phyloP scores from a whole-genome alignment of 495 filamentous ascomycete genomes.

The Talaromyces nanjingensis region DNA sequence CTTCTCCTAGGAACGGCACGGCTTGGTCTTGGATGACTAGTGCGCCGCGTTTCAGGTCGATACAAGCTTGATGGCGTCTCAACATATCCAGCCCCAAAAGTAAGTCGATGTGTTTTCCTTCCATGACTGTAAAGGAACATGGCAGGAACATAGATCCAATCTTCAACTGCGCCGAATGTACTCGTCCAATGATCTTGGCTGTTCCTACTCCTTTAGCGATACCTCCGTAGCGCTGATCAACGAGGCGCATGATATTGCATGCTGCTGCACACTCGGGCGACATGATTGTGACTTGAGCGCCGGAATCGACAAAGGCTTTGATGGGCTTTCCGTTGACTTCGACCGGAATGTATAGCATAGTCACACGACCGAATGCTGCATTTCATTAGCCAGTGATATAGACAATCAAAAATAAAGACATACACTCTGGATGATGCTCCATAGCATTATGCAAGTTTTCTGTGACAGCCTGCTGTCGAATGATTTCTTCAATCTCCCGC shows the following conservation, averaged over 20 bases:
- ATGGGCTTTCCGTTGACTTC: constrained; percentile 88
- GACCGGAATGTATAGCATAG: constrained; percentile 93
- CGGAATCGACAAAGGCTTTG: constrained; percentile 96
- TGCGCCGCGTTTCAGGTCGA: constrained; percentile 74
- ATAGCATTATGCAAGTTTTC: constrained; percentile 93
- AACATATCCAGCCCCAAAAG: constrained; percentile 94
- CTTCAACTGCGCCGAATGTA: constrained; percentile 88
- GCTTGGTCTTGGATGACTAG: constrained; percentile 83
- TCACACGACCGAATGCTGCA: constrained; percentile 84
- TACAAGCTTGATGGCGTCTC: constrained; percentile 84
- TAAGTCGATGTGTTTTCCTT: constrained; percentile 95
- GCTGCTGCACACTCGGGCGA: constrained; percentile 82
- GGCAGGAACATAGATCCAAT: constrained; percentile 83
- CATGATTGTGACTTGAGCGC: constrained; percentile 98
- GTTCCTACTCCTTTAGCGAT: constrained; percentile 91
- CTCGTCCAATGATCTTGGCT: constrained; percentile 86
- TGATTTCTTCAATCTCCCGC: constrained; percentile 91
- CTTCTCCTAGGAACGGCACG: constrained; percentile 84
- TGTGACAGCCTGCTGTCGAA: constrained; percentile 84
- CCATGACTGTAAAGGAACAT: constrained; percentile 99
- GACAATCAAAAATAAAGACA: constrained; percentile 12
- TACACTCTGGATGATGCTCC: constrained; percentile 95
- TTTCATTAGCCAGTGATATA: neutral
- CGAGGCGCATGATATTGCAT: constrained; percentile 95
- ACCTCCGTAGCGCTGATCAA: constrained; percentile 85